These are phyloP conservation scores for Nakataea oryzae DNA, from an alignment of 2,329 filamentous ascomycete genomes.

Conservation along the genomic window DNA sequence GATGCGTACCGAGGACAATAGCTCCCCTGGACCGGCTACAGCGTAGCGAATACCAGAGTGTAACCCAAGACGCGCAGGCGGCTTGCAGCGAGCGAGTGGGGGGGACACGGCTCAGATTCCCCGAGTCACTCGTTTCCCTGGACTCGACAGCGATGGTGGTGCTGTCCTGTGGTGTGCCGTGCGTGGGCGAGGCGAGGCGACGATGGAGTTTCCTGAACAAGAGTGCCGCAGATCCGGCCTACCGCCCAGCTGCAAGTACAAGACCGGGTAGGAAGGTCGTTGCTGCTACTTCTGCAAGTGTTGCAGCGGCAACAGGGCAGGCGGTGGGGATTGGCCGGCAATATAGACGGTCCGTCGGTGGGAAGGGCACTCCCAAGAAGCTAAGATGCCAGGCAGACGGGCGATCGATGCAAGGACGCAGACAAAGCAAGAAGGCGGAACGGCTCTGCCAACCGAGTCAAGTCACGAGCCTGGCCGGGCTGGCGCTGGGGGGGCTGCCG, in stretches of 20 bases:
- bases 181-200: neutral
- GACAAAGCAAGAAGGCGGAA: neutral
- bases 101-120: neutral
- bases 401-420: neutral
- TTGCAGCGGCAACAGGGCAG: neutral
- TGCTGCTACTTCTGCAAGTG: neutral
- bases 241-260: neutral
- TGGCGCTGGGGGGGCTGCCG: neutral
- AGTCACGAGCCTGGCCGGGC: neutral
- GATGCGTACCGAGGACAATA: neutral
- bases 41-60: neutral
- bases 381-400: neutral
- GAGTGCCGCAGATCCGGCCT: neutral
- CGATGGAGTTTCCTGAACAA: neutral
- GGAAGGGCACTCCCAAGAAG: neutral
- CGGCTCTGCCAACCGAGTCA: neutral
- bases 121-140: neutral
- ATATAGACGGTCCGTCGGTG: neutral
- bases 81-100: neutral
- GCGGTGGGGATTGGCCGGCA: neutral
- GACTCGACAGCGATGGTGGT: neutral
- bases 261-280: neutral
- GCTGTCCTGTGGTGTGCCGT: neutral
- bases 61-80: neutral
- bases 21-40: neutral